Evolutionary conservation across 2,329 filamentous ascomycete genomes (phyloP), one percentile per base, ranked within the genome.

Genomic region (Ceratocystis variospora): DNA sequence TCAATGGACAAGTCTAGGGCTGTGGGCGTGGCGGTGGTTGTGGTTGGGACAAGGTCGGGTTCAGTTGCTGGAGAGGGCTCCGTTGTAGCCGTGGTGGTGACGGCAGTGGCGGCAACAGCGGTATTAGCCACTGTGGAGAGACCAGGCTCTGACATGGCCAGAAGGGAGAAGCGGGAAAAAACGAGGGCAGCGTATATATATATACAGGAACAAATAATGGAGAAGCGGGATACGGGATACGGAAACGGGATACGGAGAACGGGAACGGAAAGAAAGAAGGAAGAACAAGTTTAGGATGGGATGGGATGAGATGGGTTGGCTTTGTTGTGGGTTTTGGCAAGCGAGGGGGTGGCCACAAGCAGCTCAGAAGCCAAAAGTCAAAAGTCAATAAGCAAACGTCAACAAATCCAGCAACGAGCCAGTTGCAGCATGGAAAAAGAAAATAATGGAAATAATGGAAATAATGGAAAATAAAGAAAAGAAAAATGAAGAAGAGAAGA

Each of bases 21-120:
- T 41, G 77, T 77, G 66, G 74, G 72, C 64, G 74, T 68, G 41
- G 70, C 69, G 67, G 72, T 70, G 68, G 73, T 71, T 68, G 76
- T 76, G 66, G 69, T 45, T 12, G 41, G 22, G 19, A 25, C 53
- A 33, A n/a, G 53, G 53, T 59, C 53, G 28, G 7, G 3, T 31
- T 59, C 28, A 25, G 55, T 31, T 31, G 53, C 10, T 31, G 53
- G 28, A 17, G 12, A 37, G 53, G 53, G 7, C 25, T 15, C 53
- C 10, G 53, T 22, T 57, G 28, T 17, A 57, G 22, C 25, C n/a
- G 57, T 17, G 41, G 37, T 37, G 12, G 41, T 22, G 17, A 44
- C 37, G 25, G 50, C 19, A 46, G 57, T 25, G 31, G 59, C 59
- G 10, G n/a, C 33, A 22, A 12, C 59, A 53, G 48, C n/a, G 22